phyloP scores from a whole-genome alignment of 2,329 filamentous ascomycete species.

The Verticillium tricorpus region DNA sequence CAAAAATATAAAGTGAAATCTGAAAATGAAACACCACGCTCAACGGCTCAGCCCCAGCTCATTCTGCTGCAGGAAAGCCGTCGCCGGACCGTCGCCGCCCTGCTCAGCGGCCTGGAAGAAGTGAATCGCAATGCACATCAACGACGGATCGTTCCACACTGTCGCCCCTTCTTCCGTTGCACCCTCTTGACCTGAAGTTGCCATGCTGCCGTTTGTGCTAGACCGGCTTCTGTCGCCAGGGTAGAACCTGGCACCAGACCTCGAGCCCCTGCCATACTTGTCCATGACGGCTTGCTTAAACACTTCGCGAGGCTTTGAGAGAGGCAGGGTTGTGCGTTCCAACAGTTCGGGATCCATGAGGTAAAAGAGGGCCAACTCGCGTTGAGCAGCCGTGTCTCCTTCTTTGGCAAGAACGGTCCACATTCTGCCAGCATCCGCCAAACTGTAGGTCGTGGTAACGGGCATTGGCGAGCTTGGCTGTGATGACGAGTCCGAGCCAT shows the following conservation, averaged over 20 bases:
- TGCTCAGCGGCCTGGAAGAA: slow-evolving; percentile 91
- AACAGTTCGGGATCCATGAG: slow-evolving; percentile 87
- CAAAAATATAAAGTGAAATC: background rate
- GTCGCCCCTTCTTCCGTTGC: slow-evolving; percentile 36
- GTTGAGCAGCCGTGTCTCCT: slow-evolving; percentile 80
- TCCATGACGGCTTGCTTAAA: slow-evolving; percentile 88
- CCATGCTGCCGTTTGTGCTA: slow-evolving; percentile 17
- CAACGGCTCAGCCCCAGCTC: slow-evolving; percentile 21
- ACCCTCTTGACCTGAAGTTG: slow-evolving; percentile 20
- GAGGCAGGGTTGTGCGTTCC: slow-evolving; percentile 72
- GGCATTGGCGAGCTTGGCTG: slow-evolving; percentile 37
- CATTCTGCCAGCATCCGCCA: slow-evolving; percentile 81
- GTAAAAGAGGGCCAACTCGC: slow-evolving; percentile 90
- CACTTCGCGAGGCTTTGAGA: slow-evolving; percentile 80
- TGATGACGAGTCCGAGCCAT: slow-evolving; percentile 8
- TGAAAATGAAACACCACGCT: background rate
- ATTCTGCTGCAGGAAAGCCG: slow-evolving; percentile 72
- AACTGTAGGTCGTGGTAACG: slow-evolving; percentile 58
- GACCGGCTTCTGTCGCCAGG: slow-evolving; percentile 9
- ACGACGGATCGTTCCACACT: slow-evolving; percentile 71
- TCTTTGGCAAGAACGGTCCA: slow-evolving; percentile 93
- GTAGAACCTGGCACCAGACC: slow-evolving; percentile 14
- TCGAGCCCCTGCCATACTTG: slow-evolving; percentile 43
- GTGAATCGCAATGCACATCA: slow-evolving; percentile 92
- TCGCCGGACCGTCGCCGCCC: slow-evolving; percentile 82